These are phyloP conservation scores for Talaromyces adpressus DNA, from an alignment of 495 filamentous ascomycete species.

Conservation along the genomic window DNA sequence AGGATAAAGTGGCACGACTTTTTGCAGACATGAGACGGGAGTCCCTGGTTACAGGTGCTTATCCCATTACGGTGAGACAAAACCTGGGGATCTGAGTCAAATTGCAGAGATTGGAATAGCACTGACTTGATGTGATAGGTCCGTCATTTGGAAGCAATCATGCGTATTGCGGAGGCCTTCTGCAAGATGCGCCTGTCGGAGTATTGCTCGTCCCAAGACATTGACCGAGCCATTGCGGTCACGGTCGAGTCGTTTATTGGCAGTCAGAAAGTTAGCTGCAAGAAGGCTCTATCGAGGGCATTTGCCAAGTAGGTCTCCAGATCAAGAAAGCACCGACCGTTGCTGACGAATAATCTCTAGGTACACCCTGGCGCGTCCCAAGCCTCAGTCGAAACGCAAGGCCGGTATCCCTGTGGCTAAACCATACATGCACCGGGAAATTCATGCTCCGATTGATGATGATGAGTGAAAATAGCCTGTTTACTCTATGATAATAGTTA, in stretches of 20 bases:
- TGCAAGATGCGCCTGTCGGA: conserved; percentile 94
- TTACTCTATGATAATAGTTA: background rate
- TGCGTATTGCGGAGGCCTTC: conserved; percentile 87
- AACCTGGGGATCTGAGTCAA: background rate
- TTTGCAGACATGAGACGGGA: conserved; percentile 97
- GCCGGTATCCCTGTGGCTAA: conserved; percentile 34
- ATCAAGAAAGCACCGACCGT: background rate
- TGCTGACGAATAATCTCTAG: conserved; percentile 14
- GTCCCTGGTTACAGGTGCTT: conserved; percentile 85
- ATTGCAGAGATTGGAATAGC: background rate
- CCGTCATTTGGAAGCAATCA: conserved; percentile 94
- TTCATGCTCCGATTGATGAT: conserved; percentile 8
- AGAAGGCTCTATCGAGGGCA: conserved; percentile 90
- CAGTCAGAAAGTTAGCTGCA: conserved; percentile 94
- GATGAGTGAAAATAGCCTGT: background rate
- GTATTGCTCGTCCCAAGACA: conserved; percentile 81
- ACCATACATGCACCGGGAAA: conserved; percentile 16
- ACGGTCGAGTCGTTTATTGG: conserved; percentile 95
- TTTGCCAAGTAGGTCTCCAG: conserved; percentile 84
- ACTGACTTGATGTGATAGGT: conserved; percentile 47
- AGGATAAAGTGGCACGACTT: conserved; percentile 89
- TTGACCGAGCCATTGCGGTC: conserved; percentile 95
- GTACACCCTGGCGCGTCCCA: conserved; percentile 41
- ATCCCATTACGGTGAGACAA: conserved; percentile 85
- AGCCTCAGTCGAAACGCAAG: conserved; percentile 36